Evolutionary conservation across 176 grass and related monocot genomes (phyloP).

Genomic region (Urochloa ruziziensis): DNA sequence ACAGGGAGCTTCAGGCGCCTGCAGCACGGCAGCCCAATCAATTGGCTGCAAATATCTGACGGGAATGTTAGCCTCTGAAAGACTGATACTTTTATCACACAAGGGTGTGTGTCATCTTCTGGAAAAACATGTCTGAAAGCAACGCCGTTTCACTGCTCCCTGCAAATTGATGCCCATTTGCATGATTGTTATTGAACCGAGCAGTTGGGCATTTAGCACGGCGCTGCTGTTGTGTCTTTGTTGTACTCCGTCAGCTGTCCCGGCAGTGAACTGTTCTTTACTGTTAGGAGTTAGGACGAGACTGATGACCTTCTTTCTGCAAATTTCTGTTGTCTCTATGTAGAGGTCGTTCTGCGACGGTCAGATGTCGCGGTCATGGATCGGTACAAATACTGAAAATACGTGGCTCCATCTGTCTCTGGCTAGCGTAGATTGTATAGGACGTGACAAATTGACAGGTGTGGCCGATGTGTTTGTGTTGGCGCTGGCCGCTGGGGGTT

Average conservation of each 20-base stretch:
- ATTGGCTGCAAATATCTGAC: background rate
- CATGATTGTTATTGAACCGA: too few relatives aligned
- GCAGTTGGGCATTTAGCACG: background rate
- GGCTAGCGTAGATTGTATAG: background rate
- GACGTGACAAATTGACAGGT: background rate
- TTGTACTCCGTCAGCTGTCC: background rate
- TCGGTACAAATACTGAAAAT: background rate
- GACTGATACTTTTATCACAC: background rate
- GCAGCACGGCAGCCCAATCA: slow-evolving; percentile 11
- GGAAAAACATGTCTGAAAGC: background rate
- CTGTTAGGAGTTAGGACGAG: background rate
- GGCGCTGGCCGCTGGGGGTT: too few relatives aligned
- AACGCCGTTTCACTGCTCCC: background rate
- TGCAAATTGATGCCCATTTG: background rate
- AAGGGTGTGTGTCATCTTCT: background rate
- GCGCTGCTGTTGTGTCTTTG: background rate
- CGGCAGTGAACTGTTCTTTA: background rate
- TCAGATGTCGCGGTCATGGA: background rate
- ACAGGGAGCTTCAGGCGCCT: background rate
- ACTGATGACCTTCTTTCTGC: background rate
- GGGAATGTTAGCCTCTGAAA: background rate
- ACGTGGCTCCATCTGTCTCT: background rate
- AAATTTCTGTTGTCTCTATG: background rate
- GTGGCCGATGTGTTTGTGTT: too few relatives aligned
- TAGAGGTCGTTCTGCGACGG: background rate